phyloP scores from a whole-genome alignment of 805 yeast species.

The Ogataea trehalophila region DNA sequence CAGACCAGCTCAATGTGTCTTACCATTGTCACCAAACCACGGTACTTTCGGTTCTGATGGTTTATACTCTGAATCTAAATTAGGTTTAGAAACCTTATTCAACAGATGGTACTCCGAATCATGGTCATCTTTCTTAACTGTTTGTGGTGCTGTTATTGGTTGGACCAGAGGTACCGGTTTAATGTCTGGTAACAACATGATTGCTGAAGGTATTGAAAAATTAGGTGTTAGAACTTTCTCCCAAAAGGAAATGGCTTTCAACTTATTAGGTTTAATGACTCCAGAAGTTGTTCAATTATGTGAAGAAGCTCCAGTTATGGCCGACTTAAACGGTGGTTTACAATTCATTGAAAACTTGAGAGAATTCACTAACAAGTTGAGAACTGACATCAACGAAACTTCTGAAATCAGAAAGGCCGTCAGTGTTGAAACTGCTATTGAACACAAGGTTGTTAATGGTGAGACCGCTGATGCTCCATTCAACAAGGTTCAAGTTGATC shows the following conservation, averaged over 20 bases:
- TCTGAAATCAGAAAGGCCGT: conserved; percentile 95
- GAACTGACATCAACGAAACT: conserved; percentile 71
- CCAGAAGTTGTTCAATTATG: conserved; percentile 81
- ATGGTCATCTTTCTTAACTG: conserved; percentile 90
- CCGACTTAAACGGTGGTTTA: conserved; percentile 98
- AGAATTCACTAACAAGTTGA: conserved; percentile 74
- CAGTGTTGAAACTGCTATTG: conserved; percentile 87
- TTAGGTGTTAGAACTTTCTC: conserved; percentile 97
- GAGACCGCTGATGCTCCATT: conserved; percentile 83
- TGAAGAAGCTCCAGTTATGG: conserved; percentile 93
- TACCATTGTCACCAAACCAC: conserved; percentile 98
- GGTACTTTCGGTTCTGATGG: conserved; percentile 99
- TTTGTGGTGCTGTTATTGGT: conserved; percentile 98
- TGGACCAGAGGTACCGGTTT: conserved; percentile 99
- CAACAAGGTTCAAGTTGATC: conserved; percentile 71
- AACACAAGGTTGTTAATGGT: conserved; percentile 81
- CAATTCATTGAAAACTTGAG: conserved; percentile 89
- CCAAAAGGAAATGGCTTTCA: conserved; percentile 99
- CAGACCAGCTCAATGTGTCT: conserved; percentile 95
- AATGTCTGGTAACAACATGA: conserved; percentile 94
- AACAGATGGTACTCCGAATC: conserved; percentile 99
- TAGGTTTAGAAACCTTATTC: conserved; percentile 91
- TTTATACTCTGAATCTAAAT: conserved; percentile 94
- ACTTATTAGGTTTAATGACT: conserved; percentile 87
- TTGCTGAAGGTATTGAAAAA: conserved; percentile 95